These are phyloP conservation scores for Cinnamomum micranthum DNA, from an alignment of 164 flowering plant genomes.

Conservation along the genomic window DNA sequence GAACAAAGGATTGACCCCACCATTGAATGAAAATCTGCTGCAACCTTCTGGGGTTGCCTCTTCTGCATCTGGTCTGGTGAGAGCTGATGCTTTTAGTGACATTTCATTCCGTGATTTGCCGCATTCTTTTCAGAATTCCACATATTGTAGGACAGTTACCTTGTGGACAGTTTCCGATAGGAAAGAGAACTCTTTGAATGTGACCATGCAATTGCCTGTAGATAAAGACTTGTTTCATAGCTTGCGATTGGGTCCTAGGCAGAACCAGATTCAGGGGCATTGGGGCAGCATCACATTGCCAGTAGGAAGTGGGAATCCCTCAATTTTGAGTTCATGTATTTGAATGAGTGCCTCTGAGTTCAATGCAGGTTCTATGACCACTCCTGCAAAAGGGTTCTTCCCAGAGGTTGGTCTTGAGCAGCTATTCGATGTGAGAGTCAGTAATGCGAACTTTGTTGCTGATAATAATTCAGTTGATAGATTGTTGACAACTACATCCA, in stretches of 20 bases:
- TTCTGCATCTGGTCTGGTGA: slow-evolving; percentile 20
- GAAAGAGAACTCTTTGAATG: slow-evolving; percentile 18
- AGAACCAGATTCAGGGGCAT: slow-evolving; percentile 15
- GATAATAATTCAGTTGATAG: slow-evolving; percentile 39
- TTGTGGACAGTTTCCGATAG: slow-evolving; percentile 12
- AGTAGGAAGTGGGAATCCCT: slow-evolving; percentile 12
- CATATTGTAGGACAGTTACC: slow-evolving; percentile 18
- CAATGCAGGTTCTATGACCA: slow-evolving; percentile 24
- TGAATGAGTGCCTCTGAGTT: slow-evolving; percentile 38
- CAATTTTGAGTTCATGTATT: slow-evolving; percentile 18
- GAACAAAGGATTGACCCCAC: background rate
- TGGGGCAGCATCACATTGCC: slow-evolving; percentile 40
- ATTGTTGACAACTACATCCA: slow-evolving; percentile 34
- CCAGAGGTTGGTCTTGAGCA: slow-evolving; percentile 59
- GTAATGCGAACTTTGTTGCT: slow-evolving; percentile 21
- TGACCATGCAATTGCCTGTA: slow-evolving; percentile 14
- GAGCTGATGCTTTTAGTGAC: slow-evolving; percentile 6
- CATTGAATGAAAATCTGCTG: slow-evolving; percentile 16
- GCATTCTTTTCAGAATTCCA: slow-evolving; percentile 34
- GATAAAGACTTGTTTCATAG: slow-evolving; percentile 32
- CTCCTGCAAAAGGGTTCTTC: slow-evolving; percentile 44
- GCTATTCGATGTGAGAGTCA: slow-evolving; percentile 33
- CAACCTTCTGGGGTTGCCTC: slow-evolving; percentile 22
- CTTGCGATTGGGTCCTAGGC: slow-evolving; percentile 27
- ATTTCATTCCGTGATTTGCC: slow-evolving; percentile 11